Evolutionary conservation across 1,284 basidiomycete genomes (phyloP).

Genomic region (Meripilus lineatus): DNA sequence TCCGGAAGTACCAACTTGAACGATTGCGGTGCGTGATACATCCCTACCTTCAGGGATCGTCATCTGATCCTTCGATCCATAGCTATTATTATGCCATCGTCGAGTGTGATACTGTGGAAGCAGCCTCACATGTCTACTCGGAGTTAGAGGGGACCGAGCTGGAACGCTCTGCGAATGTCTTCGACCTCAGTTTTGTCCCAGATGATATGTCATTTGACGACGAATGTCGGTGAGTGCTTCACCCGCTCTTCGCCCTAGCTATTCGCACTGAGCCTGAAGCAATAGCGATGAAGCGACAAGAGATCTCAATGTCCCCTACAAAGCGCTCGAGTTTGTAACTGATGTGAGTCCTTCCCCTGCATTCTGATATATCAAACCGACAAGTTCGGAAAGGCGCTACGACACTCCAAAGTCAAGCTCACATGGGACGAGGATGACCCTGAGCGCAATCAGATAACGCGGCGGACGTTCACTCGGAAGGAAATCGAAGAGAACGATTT

Average conservation of each 20-base stretch:
- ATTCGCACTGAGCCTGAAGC: conserved; percentile 3
- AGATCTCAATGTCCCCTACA: conserved; percentile 62
- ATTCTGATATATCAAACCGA: not conserved
- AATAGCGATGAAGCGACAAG: conserved; percentile 82
- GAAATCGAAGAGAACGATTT: conserved; percentile 92
- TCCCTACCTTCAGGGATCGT: conserved; percentile 6
- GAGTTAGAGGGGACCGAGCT: conserved; percentile 96
- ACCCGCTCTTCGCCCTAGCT: conserved; percentile 5
- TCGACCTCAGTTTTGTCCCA: conserved; percentile 93
- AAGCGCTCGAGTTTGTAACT: conserved; percentile 89
- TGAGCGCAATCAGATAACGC: conserved; percentile 78
- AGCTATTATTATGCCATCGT: conserved; percentile 98
- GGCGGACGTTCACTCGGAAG: conserved; percentile 71
- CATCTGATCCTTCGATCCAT: conserved; percentile 9
- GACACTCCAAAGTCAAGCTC: conserved; percentile 96
- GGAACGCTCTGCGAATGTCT: conserved; percentile 94
- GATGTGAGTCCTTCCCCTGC: conserved; percentile 52
- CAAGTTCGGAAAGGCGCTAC: conserved; percentile 88
- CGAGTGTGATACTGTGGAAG: conserved; percentile 77
- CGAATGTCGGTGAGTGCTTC: conserved; percentile 56
- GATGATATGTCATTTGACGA: conserved; percentile 90
- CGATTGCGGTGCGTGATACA: conserved; percentile 69
- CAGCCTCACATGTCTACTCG: conserved; percentile 79
- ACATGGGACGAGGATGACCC: conserved; percentile 99
- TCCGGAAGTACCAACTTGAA: conserved; percentile 93